These are phyloP conservation scores for Cercospora citrullina DNA, from an alignment of 2,329 filamentous ascomycete species.

Conservation along the genomic window DNA sequence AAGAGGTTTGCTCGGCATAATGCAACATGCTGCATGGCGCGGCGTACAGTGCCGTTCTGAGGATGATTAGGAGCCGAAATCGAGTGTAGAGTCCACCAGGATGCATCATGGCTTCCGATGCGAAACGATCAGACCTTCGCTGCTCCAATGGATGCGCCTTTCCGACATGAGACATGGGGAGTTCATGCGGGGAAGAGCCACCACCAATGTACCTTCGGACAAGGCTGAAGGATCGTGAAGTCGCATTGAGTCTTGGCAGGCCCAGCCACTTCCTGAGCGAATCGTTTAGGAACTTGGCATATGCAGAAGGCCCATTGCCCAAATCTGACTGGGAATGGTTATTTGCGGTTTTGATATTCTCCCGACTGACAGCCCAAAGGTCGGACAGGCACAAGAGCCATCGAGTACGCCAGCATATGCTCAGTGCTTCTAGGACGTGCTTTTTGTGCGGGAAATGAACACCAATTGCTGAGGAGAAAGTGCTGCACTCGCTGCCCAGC, in stretches of 20 bases:
- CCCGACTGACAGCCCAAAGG: not conserved
- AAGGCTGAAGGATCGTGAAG: not conserved
- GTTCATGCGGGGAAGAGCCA: not conserved
- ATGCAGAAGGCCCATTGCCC: not conserved
- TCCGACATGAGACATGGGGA: not conserved
- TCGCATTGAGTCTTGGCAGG: not conserved
- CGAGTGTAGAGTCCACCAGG: not conserved
- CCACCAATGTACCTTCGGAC: not conserved
- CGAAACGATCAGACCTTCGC: not conserved
- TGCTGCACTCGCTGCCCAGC: not conserved
- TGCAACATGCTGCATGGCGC: too few species aligned
- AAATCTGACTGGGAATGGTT: not conserved
- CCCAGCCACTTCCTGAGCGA: not conserved
- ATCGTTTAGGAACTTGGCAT: not conserved
- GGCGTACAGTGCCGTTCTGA: too few species aligned
- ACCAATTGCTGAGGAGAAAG: not conserved
- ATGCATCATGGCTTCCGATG: not conserved
- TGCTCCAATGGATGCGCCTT: not conserved
- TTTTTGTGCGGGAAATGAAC: not conserved
- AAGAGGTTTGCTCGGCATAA: not conserved
- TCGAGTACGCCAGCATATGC: not conserved
- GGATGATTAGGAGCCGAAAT: not conserved
- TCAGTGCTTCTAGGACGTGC: not conserved
- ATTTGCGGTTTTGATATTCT: not conserved
- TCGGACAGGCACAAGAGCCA: not conserved